Evolutionary conservation across 2,329 filamentous ascomycete genomes (phyloP), one percentile per base, ranked within the genome.

Genomic region (Aspergillus sp.): DNA sequence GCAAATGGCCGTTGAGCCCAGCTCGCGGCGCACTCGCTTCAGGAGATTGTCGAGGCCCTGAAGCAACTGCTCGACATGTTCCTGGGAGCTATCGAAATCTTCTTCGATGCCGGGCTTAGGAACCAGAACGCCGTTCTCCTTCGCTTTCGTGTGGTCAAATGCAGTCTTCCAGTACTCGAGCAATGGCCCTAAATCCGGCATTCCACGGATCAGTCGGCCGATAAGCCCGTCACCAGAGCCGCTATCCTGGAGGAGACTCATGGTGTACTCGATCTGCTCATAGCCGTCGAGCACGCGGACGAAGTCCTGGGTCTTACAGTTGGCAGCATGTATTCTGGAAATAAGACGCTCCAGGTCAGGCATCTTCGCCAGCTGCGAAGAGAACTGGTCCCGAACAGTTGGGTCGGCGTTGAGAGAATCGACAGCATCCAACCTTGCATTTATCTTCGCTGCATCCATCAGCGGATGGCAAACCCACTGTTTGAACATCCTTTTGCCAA

Each of bases 381-480:
- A 83, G 55, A 98, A 95, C 45, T 86, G 80, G 45, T 95, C 86
- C 33, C 85, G 84, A 16, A 93, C 69, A 15, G 71, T 78, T 1
- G 74, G 72, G 53, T 96, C 86, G 1, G 82, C 80, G 47, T 95
- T 95, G 26, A 98, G 68, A 50, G 89, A 79, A 50, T 96, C 91
- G 4, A 98, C 86, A 4, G 91, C 91, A 61, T 98, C 88, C 8
- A 98, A 68, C 4, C 91, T 78, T 43, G 93, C 86, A 49, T 96
- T 94, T 66, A 98, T 95, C 53, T 82, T 86, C 24, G 71, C 65
- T 4, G 84, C 79, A 59, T 94, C 82, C 55, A 86, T 86, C 10
- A 98, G 69, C 2, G 91, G 91, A 58, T 98, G 91, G 50, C 89
- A 96, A 2, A 98, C 82, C 91, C 91, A 98, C 57, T 94, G 86